Evolutionary conservation across 176 grass and related monocot species (phyloP).

Genomic region (Thinopyrum elongatum): DNA sequence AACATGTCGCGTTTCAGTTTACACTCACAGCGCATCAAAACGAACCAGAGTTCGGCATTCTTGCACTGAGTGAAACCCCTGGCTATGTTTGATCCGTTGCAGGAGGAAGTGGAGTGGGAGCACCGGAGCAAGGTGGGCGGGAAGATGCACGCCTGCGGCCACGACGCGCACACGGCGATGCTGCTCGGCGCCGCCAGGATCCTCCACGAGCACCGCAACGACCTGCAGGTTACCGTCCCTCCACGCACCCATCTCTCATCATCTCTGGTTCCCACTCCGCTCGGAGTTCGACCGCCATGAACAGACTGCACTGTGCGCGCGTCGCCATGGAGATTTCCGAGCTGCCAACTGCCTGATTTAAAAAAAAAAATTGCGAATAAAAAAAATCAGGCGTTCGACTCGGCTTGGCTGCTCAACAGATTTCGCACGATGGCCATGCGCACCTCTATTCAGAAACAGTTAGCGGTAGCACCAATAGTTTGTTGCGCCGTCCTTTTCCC

Average conservation of each 20-base stretch:
- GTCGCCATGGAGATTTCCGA: neutral
- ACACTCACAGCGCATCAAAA: too few relatives aligned
- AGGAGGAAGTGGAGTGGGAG: conserved; percentile 92
- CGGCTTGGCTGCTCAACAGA: neutral
- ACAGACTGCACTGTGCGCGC: neutral
- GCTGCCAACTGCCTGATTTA: neutral
- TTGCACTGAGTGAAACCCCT: too few relatives aligned
- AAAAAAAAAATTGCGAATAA: too few relatives aligned
- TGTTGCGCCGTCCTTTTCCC: conserved; percentile 4
- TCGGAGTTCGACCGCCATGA: too few relatives aligned
- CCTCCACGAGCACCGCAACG: conserved; percentile 53
- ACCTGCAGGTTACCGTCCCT: conserved; percentile 46
- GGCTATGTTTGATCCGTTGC: neutral
- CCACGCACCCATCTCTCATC: too few relatives aligned
- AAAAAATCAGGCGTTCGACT: too few relatives aligned
- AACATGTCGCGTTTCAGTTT: neutral
- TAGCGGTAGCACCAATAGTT: neutral
- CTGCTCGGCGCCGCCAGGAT: conserved; percentile 81
- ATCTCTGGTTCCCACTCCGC: too few relatives aligned
- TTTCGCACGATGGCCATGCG: neutral
- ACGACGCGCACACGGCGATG: conserved; percentile 84
- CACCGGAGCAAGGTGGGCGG: conserved; percentile 69
- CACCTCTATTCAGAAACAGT: neutral
- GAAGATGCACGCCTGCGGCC: conserved; percentile 95
- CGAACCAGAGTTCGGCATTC: too few relatives aligned